These are phyloP conservation scores for Penicillium paradoxum DNA, from an alignment of 495 filamentous ascomycete species.

Conservation along the genomic window DNA sequence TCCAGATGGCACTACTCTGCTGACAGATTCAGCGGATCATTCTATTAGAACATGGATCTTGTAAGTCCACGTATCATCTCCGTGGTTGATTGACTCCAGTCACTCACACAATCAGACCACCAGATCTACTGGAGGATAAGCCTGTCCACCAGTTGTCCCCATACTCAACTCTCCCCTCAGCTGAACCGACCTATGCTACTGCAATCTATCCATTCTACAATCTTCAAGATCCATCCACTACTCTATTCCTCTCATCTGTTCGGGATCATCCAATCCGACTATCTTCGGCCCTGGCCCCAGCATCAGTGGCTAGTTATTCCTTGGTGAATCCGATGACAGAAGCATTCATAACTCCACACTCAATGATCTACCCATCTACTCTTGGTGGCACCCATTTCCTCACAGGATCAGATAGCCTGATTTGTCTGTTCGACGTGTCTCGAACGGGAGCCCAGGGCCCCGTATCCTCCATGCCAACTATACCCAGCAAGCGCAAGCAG, in stretches of 20 bases:
- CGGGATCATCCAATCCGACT: slow-evolving; percentile 75
- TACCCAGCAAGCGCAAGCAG: slow-evolving; percentile 67
- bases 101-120: slow-evolving; percentile 42
- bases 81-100: background rate
- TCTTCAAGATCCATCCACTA: slow-evolving; percentile 60
- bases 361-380: slow-evolving; percentile 60
- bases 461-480: slow-evolving; percentile 59
- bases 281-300: slow-evolving; percentile 49
- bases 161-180: slow-evolving; percentile 55
- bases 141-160: slow-evolving; percentile 49
- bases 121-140: slow-evolving; percentile 58
- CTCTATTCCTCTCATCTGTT: slow-evolving; percentile 60
- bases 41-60: slow-evolving; percentile 66
- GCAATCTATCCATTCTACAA: slow-evolving; percentile 69
- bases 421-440: slow-evolving; percentile 74
- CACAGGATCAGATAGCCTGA: slow-evolving; percentile 66
- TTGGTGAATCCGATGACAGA: slow-evolving; percentile 74
- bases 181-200: slow-evolving; percentile 66
- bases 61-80: slow-evolving; percentile 28
- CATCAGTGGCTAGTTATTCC: slow-evolving; percentile 56
- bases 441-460: slow-evolving; percentile 59
- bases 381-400: slow-evolving; percentile 56
- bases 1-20: slow-evolving; percentile 74
- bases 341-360: slow-evolving; percentile 67
- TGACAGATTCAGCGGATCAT: slow-evolving; percentile 70